Base-by-base conservation (phyloP, 2,329 filamentous ascomycete species). In the Colletotrichum spaethianum region DNA sequence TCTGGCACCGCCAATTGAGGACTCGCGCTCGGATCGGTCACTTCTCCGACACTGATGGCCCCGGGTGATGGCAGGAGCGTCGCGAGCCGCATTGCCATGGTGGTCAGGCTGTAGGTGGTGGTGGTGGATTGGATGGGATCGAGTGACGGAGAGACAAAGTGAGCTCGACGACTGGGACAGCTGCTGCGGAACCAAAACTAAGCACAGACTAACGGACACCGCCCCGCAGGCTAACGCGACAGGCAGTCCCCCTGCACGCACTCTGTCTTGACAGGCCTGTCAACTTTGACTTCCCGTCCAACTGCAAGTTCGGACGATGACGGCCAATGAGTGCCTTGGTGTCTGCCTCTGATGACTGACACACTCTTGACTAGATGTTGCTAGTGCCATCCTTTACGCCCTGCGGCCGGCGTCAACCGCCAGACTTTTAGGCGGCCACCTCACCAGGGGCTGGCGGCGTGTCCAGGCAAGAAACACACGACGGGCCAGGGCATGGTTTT, bases 1-100 rank as follows among this genome's bases (percentile, higher is more conserved):
- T 44, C 55, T 18, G 62, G 5, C 38, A 36, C 20, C 31, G 33
- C 61, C 70, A 73, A 70, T 55, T 2, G 67, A 62, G 46, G 23
- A 33, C 8, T n/a, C n/a, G 53, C n/a, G 40, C 38, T 40, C n/a
- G 33, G 59, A 72, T 69, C 69, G 59, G 53, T 72, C 69, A 69
- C 23, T 69, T 72, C 36, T 57, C 50, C 44, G 31, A 64, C 46
- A 60, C 36, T 7, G 38, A 69, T 62, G 44, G 44, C 33, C 4
- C 26, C 63, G 53, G 61, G 26, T 44, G 18, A 23, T 63, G 69
- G 38, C 42, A 69, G 65, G 65, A 53, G 33, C 69, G 59, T 60
- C 53, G 59, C 65, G 69, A 61, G 65, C 59, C 69, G 69, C 53
- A 69, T 60, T 53, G 59, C 59, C 64, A 55, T 31, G 69, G 36